phyloP scores from a whole-genome alignment of 257 asterid species.

The Marsdenia floribunda region DNA sequence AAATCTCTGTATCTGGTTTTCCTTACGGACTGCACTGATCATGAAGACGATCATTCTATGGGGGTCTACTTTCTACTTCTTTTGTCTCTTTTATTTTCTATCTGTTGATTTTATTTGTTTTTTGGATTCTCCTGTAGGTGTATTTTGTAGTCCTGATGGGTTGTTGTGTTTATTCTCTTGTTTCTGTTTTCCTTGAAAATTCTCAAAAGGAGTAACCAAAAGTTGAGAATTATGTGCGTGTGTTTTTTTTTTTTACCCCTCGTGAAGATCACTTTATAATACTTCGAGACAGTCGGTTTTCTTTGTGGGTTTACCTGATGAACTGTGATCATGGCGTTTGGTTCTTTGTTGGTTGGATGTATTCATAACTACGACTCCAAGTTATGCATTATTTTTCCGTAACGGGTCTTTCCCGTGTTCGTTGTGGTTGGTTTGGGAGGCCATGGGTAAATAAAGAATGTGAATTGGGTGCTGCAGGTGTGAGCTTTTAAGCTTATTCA shows the following conservation, averaged over 20 bases:
- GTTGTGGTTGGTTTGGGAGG: neutral
- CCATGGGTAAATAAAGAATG: neutral
- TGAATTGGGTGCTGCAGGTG: neutral
- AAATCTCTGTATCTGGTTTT: neutral
- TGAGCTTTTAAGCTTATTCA: neutral
- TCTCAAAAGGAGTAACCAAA: neutral
- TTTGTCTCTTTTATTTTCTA: neutral
- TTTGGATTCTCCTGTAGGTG: neutral
- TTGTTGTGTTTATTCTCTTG: neutral
- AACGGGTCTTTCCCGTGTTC: neutral
- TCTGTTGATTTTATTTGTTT: neutral
- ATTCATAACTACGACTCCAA: neutral
- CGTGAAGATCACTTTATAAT: neutral
- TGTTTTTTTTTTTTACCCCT: neutral
- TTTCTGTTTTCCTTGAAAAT: neutral
- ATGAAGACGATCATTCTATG: neutral
- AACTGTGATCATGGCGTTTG: slow-evolving; percentile 6
- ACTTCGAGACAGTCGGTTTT: slow-evolving; percentile 11
- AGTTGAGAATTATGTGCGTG: slow-evolving; percentile 1
- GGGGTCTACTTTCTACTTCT: neutral
- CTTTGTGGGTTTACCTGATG: neutral
- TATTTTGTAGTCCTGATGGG: neutral
- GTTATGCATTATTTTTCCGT: neutral
- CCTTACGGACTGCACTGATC: slow-evolving; percentile 12
- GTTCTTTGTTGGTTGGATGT: neutral